A percentile compares a stretch with the other conserved stretches of the same genome.
Conservation (phyloP, 257 asterid genomes). For the Mentha longifolia region DNA sequence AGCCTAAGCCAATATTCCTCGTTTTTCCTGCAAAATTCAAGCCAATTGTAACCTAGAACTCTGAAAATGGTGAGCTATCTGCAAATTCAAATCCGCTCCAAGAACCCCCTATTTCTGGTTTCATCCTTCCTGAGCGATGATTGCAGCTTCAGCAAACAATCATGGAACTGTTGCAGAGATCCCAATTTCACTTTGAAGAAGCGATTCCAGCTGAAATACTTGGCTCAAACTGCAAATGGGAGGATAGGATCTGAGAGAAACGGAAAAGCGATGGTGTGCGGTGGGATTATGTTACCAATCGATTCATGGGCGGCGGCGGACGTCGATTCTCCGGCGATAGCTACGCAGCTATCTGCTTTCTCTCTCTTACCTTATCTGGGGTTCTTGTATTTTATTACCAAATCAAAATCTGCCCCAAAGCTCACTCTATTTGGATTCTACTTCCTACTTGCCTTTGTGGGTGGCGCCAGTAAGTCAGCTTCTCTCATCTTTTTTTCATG, state of each 20-base stretch:
- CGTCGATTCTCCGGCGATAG: conserved; percentile 76
- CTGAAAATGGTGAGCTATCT: conserved; percentile 35
- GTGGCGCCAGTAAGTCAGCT: conserved; percentile 75
- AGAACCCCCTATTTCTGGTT: conserved; percentile 33
- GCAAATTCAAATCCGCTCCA: conserved; percentile 38
- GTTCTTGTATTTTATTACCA: conserved; percentile 82
- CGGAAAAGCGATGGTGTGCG: conserved; percentile 40
- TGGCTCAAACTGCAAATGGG: conserved; percentile 28
- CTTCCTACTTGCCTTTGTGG: conserved; percentile 88
- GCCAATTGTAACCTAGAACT: background rate
- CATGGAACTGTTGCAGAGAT: conserved; percentile 26
- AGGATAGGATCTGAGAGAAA: conserved; percentile 27
- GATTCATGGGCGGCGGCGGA: conserved; percentile 94
- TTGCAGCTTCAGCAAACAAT: conserved; percentile 17
- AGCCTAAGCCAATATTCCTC: background rate
- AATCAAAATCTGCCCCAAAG: conserved; percentile 82
- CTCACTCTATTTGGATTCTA: conserved; percentile 94
- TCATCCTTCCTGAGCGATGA: conserved; percentile 30
- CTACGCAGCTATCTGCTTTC: conserved; percentile 86
- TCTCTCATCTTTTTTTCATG: conserved; percentile 1
- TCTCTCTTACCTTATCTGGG: conserved; percentile 87
- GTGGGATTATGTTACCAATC: conserved; percentile 63
- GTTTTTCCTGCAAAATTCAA: background rate
- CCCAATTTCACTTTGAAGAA: conserved; percentile 32
- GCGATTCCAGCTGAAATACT: conserved; percentile 19